Base-by-base conservation (phyloP, 495 filamentous ascomycete species). In the Mytilinidion resinicola region DNA sequence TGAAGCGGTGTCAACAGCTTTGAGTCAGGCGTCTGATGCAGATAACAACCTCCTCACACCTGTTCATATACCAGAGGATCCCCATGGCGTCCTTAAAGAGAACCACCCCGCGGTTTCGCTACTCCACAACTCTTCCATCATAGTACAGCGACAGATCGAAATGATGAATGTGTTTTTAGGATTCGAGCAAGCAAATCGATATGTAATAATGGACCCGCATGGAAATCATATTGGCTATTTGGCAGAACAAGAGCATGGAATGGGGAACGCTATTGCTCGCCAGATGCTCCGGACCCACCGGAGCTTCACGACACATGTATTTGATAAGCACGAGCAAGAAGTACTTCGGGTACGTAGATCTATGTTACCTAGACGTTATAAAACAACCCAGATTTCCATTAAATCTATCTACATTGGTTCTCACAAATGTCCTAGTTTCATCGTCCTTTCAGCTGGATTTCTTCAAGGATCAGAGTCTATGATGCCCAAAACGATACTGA, bases 151-250 rank as follows among this genome's bases (percentile, higher is more conserved):
- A 25, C 82, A 87, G 60, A 61, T 88, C 34, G 85, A 87, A 69
- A 74, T 87, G 63, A 85, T 87, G 79, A 87, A 86, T 70, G 76
- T 88, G 8, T 75, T 88, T 72, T 70, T 87, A 72, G 84, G 85
- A 0, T 88, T 86, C 59, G 85, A 88, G 70, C 85, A 88, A 69
- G 84, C 85, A 14, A 87, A 88, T 59, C 80, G 79, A 66, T 88
- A 88, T 64, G 77, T 85, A 30, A 86, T 88, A 50, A 80, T 87
- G 78, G 80, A 86, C 74, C 82, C 81, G n/a, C 72, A 80, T 34
- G 85, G 85, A 7, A 80, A 82, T 34, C 84, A 86, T 59, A 75
- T 88, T 49, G 85, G 85, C 14, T 87, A 83, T 61, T 80, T 88
- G 70, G 84, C 83, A 20, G 85, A 88, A 67, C 79, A 80, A 61